phyloP scores from a whole-genome alignment of 805 yeast genomes.

The Ogataea wickerhamii region DNA sequence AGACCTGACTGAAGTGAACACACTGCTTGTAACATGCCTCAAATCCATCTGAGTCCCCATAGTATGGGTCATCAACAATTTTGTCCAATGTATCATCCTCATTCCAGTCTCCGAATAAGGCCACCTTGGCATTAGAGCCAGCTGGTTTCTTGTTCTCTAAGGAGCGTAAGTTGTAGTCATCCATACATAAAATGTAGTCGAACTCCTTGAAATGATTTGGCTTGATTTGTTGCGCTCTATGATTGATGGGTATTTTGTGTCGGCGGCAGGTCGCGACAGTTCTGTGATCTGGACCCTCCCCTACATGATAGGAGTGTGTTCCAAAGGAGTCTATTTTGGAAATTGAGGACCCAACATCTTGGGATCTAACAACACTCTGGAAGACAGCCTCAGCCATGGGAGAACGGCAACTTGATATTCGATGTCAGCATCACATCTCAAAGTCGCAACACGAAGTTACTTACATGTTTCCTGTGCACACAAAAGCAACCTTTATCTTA shows the following conservation, averaged over 20 bases:
- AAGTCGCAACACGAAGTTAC: no score
- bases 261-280: slow-evolving; percentile 62
- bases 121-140: slow-evolving; percentile 45
- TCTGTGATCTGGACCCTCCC: slow-evolving; percentile 77
- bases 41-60: slow-evolving; percentile 83
- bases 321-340: slow-evolving; percentile 79
- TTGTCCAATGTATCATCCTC: slow-evolving; percentile 45
- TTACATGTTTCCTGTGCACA: slow-evolving; percentile 85
- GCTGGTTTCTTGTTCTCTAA: slow-evolving; percentile 52
- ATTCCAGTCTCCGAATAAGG: slow-evolving; percentile 80
- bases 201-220: slow-evolving; percentile 50
- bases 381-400: slow-evolving; percentile 98
- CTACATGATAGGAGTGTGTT: slow-evolving; percentile 79
- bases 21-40: slow-evolving; percentile 76
- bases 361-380: slow-evolving; percentile 53
- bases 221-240: slow-evolving; percentile 67
- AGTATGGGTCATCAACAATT: slow-evolving; percentile 87
- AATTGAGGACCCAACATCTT: slow-evolving; percentile 44
- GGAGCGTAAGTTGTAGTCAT: slow-evolving; percentile 53
- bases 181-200: slow-evolving; percentile 72
- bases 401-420: slow-evolving; percentile 68
- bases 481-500: slow-evolving; percentile 63
- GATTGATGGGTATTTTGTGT: slow-evolving; percentile 72
- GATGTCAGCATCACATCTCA: slow-evolving; percentile 1
- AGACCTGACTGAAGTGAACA: slow-evolving; percentile 67